Base-by-base conservation (phyloP, 352 stramenopile genomes). In the Phytophthora capsici region DNA sequence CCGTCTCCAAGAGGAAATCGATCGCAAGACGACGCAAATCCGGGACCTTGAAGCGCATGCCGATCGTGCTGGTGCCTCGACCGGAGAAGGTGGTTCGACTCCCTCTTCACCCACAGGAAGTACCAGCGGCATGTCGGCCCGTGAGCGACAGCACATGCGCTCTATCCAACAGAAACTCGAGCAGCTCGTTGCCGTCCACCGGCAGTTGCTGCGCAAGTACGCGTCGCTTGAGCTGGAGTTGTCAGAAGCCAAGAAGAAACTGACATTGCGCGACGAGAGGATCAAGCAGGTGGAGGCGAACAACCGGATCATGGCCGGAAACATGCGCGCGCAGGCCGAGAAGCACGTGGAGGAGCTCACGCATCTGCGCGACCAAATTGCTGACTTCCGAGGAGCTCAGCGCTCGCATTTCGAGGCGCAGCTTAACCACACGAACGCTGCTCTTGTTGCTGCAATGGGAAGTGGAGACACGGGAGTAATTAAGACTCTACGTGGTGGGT, bases 121-220 rank as follows among this genome's bases (percentile, higher is more conserved):
- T 23, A 41, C 22, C 13, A 91, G 77, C 58, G 82, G 80, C 6
- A 93, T 91, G 84, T 91, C 84, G 22, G 80, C 75, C 20, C 84
- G 85, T 13, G 90, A 97, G 57, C 77, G 86, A 2, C 85, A 95
- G 64, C 84, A 97, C 63, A 92, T 95, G 82, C 83, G 86, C 7
- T 94, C 86, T 2, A 95, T 97, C 36, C 88, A 97, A 51, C 91
- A 97, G 57, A 94, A 96, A 50, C 82, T 97, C 1, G 89, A 97
- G 66, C 91, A 97, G 59, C 78, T 97, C 6, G 88, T 97, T 9
- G 89, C 89, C 9, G 91, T 97, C 26, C 90, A 97, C 60, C 86
- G 89, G 12, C 89, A 97, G 61, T 67, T 97, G 14, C 58, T 97
- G 45, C 87, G 91, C 51, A 97, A 97, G 66, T 97, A 97, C 57